Percentiles rank a stretch among this genome's conserved stretches.
Evolutionary conservation across 345 rosid species (phyloP).

Genomic region (Aurinia saxatilis): DNA sequence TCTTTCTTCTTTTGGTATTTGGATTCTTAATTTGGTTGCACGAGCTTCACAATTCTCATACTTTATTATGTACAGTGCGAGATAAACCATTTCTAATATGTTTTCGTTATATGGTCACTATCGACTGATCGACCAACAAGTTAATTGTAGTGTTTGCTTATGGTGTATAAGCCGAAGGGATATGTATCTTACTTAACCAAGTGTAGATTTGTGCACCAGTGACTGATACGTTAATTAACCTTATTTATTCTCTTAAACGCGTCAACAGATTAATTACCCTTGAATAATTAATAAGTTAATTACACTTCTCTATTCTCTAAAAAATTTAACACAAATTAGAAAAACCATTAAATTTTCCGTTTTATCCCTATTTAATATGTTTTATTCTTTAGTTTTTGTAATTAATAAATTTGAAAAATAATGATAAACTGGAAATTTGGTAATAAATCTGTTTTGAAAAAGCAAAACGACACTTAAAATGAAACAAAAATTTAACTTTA

Average conservation of each 20-base stretch:
- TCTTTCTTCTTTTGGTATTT: not conserved
- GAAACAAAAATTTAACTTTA: too few species aligned
- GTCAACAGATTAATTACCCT: too few species aligned
- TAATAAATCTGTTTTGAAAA: too few species aligned
- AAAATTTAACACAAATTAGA: too few species aligned
- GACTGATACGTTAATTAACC: not conserved
- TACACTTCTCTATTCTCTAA: too few species aligned
- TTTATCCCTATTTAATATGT: too few species aligned
- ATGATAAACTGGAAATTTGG: too few species aligned
- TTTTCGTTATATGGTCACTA: not conserved
- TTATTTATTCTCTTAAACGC: not conserved
- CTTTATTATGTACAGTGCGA: slow-evolving; percentile 28
- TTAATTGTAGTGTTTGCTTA: slow-evolving; percentile 5
- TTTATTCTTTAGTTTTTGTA: too few species aligned
- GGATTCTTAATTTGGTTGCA: slow-evolving; percentile 28
- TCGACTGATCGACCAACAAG: slow-evolving; percentile 7
- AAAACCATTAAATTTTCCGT: too few species aligned
- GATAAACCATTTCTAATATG: slow-evolving; percentile 19
- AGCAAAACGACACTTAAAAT: too few species aligned
- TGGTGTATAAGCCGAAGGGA: not conserved
- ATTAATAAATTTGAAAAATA: too few species aligned
- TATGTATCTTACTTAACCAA: not conserved
- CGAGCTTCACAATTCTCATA: slow-evolving; percentile 10
- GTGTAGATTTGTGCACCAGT: not conserved
- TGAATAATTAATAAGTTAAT: too few species aligned